These are phyloP conservation scores for Nakazawaea anatomiae DNA, from an alignment of 805 yeast species.

Conservation along the genomic window DNA sequence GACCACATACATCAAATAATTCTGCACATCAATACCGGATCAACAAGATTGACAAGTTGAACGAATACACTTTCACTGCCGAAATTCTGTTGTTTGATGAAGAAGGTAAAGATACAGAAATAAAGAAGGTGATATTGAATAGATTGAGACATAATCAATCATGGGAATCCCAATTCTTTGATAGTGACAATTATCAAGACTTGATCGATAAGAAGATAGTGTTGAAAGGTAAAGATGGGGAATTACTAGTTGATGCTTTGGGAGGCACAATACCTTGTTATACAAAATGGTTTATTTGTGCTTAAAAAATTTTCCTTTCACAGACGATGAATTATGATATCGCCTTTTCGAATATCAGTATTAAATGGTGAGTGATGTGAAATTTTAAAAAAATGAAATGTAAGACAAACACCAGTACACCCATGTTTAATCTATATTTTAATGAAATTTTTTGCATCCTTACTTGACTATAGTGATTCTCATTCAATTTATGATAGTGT, in stretches of 20 bases:
- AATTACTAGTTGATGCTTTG: not conserved
- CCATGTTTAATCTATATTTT: no score
- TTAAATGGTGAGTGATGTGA: no score
- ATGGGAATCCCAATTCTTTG: not conserved
- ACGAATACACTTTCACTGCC: not conserved
- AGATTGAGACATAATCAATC: not conserved
- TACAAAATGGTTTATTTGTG: slow-evolving; percentile 1
- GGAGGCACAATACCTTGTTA: not conserved
- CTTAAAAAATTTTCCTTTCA: not conserved
- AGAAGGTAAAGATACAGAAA: not conserved
- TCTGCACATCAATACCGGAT: not conserved
- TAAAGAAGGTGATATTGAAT: not conserved
- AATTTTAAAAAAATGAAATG: no score
- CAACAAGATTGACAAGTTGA: not conserved
- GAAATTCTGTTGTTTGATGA: not conserved
- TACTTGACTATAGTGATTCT: no score
- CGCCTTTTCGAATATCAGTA: not conserved
- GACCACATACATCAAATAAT: not conserved
- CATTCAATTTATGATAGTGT: no score
- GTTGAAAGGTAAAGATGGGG: not conserved
- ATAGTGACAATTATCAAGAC: not conserved
- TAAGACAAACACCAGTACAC: no score
- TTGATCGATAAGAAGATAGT: not conserved
- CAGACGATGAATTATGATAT: not conserved
- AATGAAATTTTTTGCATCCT: no score